Evolutionary conservation across 495 filamentous ascomycete species (phyloP).

Genomic region (Penicillium waksmanii): DNA sequence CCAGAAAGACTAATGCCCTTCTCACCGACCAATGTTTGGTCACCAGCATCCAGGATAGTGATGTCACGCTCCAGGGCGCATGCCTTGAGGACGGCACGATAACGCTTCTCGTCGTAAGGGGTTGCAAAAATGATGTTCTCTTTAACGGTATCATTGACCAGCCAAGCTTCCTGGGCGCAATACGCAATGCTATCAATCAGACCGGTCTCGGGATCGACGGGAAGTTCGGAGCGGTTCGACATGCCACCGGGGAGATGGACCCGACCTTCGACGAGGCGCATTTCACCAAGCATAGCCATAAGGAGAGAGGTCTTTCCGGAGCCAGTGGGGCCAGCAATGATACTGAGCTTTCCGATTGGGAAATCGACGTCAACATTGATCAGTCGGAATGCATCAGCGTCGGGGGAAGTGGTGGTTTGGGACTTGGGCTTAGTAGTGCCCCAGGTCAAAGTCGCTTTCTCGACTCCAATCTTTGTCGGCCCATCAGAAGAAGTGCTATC

Average conservation of each 20-base stretch:
- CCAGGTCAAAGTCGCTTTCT: constrained; percentile 86
- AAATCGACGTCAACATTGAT: constrained; percentile 80
- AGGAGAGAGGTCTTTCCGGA: constrained; percentile 93
- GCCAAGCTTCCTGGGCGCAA: constrained; percentile 97
- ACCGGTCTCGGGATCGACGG: constrained; percentile 78
- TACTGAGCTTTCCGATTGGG: constrained; percentile 77
- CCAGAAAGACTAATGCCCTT: constrained; percentile 97
- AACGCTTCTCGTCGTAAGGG: constrained; percentile 78
- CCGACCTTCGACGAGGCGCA: constrained; percentile 80
- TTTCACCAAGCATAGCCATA: constrained; percentile 96
- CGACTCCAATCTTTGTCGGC: constrained; percentile 75
- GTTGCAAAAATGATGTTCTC: constrained; percentile 95
- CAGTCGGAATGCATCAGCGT: constrained; percentile 71
- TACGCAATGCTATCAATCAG: constrained; percentile 93
- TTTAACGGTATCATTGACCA: constrained; percentile 94
- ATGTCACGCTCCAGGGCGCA: constrained; percentile 94
- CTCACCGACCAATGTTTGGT: constrained; percentile 93
- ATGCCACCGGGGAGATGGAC: constrained; percentile 81
- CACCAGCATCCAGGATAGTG: constrained; percentile 87
- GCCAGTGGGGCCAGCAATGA: constrained; percentile 91
- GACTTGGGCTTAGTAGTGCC: constrained; percentile 56
- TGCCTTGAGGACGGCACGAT: constrained; percentile 84
- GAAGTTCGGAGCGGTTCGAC: constrained; percentile 80
- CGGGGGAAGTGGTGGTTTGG: constrained; percentile 26
- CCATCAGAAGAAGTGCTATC: constrained; percentile 63